phyloP scores from a whole-genome alignment of 2,329 filamentous ascomycete species.

The Phialophora macrospora region DNA sequence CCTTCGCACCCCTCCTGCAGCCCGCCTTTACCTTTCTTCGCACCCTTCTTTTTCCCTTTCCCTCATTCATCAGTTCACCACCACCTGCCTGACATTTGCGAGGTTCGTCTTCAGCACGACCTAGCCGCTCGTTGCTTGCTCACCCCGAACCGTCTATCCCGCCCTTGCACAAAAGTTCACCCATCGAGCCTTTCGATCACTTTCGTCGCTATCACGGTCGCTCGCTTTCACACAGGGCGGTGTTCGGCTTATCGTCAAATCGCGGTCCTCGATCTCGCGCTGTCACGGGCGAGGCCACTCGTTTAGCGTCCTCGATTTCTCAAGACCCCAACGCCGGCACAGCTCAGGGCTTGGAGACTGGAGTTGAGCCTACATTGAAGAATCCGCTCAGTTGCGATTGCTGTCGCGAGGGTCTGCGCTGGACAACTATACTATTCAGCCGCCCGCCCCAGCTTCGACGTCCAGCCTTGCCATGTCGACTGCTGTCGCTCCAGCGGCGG shows the following conservation, averaged over 20 bases:
- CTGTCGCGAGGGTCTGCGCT: not conserved
- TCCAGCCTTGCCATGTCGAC: slow-evolving; percentile 50
- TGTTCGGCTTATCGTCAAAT: slow-evolving; percentile 21
- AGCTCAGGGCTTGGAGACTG: not conserved
- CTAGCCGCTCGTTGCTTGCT: slow-evolving; percentile 39
- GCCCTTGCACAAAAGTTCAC: slow-evolving; percentile 23
- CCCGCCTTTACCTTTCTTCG: slow-evolving; percentile 29
- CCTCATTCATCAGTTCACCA: slow-evolving; percentile 35
- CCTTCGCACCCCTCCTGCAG: slow-evolving; percentile 32
- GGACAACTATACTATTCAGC: slow-evolving; percentile 7
- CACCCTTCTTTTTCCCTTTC: slow-evolving; percentile 37
- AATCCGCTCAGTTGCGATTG: not conserved
- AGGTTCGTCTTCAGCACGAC: slow-evolving; percentile 35
- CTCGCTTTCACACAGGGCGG: slow-evolving; percentile 27
- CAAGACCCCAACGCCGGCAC: slow-evolving; percentile 8
- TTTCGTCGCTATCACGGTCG: slow-evolving; percentile 25
- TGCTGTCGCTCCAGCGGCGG: slow-evolving; percentile 53
- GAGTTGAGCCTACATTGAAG: not conserved
- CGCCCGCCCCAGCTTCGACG: slow-evolving; percentile 4
- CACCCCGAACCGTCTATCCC: slow-evolving; percentile 26
- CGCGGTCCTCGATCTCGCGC: slow-evolving; percentile 26
- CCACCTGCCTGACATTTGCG: slow-evolving; percentile 37
- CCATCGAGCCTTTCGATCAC: slow-evolving; percentile 36
- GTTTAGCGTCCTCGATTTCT: slow-evolving; percentile 28
- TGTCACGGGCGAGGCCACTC: slow-evolving; percentile 30